Base-by-base conservation (phyloP, 805 yeast species). In the Suhomyces pyralidae region DNA sequence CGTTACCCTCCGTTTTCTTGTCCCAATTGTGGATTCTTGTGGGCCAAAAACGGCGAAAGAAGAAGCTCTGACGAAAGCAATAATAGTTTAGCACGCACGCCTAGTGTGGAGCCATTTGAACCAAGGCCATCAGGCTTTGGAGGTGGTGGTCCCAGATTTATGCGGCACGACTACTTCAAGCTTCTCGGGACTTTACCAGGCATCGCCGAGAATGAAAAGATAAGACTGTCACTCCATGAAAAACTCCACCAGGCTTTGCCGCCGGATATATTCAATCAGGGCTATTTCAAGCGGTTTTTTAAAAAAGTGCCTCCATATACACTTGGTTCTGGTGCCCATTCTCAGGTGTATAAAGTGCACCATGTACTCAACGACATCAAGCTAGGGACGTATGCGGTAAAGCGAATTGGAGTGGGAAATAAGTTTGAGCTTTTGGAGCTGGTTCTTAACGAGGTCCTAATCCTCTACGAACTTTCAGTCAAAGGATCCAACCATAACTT, bases 241-340 rank as follows among this genome's bases (percentile, higher is more conserved):
- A 19, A 42, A 10, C 46, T 44, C 14, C 17, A 24, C 40, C 48
- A 19, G 36, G 19, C 47, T 10, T 14, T 24, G 15, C 51, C 51
- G 12, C 67, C 71, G 8, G 77, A 78, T 7, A 75, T 91, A 3
- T 88, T 90, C 62, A 85, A 88, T 47, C 96, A 87, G 55, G 96
- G 96, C 3, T 91, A 91, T 64, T 91, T 86, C 60, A 74, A 78
- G 19, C 82, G 84, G 52, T 87, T 91, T 64, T 91, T 91, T 70
- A 77, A 74, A 40, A 79, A 81, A 30, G 69, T 84, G 12, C 77
- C 81, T 1, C 77, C 77, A 0, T 68, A 54, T 26, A 69, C 80
- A 2, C 68, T 91, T 12, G 97, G 97, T 0, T 78, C 86, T 34
- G 97, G 97, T 0, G 88, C 96, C 5, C 82, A 90, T 58, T 96